A percentile compares a stretch with the other conserved stretches of the same genome.
Evolutionary conservation across 495 filamentous ascomycete genomes (phyloP).

Genomic region (Penicillium ucsense): DNA sequence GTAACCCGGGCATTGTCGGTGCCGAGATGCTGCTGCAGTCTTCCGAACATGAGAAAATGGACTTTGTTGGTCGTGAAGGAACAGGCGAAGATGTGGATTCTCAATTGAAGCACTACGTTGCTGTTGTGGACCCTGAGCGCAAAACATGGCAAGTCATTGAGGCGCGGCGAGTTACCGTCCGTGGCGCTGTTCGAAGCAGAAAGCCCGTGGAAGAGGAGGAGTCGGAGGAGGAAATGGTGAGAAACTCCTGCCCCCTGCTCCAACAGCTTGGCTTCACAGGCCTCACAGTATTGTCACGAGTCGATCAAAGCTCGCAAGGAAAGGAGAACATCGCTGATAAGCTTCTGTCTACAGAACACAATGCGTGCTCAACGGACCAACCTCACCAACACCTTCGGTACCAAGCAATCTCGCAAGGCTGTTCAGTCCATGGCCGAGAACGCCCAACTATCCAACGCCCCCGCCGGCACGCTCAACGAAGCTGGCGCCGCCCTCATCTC

Average conservation of each 20-base stretch:
- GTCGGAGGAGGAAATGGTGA: constrained; percentile 30
- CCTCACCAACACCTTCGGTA: constrained; percentile 85
- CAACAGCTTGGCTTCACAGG: too few species aligned
- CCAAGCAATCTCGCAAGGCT: constrained; percentile 85
- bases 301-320: too few species aligned
- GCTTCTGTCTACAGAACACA: constrained; percentile 26
- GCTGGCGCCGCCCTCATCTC: constrained; percentile 53
- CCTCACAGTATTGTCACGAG: too few species aligned
- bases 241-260: neutral
- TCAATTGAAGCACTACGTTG: constrained; percentile 75
- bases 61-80: constrained; percentile 74
- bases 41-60: constrained; percentile 62
- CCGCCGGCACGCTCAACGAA: constrained; percentile 40
- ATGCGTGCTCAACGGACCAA: constrained; percentile 52
- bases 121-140: constrained; percentile 66
- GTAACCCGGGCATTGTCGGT: constrained; percentile 32
- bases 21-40: constrained; percentile 71
- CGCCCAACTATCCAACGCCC: constrained; percentile 50
- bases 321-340: too few species aligned
- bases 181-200: constrained; percentile 48
- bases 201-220: constrained; percentile 30
- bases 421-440: constrained; percentile 69
- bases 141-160: constrained; percentile 65
- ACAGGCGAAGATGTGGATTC: constrained; percentile 48
- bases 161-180: constrained; percentile 64